Conservation (phyloP, 2,329 filamentous ascomycete species). For the Chaetomium strumarium region DNA sequence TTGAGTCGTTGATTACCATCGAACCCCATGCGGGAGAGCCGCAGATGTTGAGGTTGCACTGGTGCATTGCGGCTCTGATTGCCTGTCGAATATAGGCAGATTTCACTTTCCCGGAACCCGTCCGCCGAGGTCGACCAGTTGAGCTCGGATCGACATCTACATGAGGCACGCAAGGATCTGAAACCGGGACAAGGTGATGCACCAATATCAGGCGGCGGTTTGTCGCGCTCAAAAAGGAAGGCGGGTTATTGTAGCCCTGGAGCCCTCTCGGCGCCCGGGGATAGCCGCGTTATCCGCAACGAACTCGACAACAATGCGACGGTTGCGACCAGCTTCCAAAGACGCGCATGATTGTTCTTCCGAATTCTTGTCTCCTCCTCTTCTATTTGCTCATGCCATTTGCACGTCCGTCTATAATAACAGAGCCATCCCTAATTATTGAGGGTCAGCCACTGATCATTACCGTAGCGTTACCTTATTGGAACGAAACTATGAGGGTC, state of each 20-base stretch:
- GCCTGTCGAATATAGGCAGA: conserved; percentile 20
- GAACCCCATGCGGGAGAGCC: neutral
- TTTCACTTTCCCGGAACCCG: conserved; percentile 11
- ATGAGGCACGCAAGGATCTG: conserved; percentile 10
- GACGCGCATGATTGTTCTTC: too few species aligned
- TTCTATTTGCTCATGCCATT: too few species aligned
- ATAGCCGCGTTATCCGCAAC: neutral
- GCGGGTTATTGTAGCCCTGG: conserved; percentile 3
- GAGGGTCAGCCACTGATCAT: too few species aligned
- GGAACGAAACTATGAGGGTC: too few species aligned
- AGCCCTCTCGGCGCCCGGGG: neutral
- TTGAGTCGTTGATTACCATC: neutral
- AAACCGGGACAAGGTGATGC: conserved; percentile 11
- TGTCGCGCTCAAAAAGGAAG: conserved; percentile 6
- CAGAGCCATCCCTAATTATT: too few species aligned
- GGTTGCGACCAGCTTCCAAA: too few species aligned
- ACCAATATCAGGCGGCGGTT: conserved; percentile 2
- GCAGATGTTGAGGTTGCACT: neutral
- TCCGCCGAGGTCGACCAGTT: conserved; percentile 14
- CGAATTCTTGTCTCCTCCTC: neutral
- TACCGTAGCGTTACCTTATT: too few species aligned
- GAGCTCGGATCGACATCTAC: conserved; percentile 8
- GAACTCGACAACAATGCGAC: conserved; percentile 1
- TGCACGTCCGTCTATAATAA: too few species aligned
- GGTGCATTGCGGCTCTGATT: conserved; percentile 24